Conservation (phyloP, 1,284 basidiomycete species). For the Cystobasidium sp. region DNA sequence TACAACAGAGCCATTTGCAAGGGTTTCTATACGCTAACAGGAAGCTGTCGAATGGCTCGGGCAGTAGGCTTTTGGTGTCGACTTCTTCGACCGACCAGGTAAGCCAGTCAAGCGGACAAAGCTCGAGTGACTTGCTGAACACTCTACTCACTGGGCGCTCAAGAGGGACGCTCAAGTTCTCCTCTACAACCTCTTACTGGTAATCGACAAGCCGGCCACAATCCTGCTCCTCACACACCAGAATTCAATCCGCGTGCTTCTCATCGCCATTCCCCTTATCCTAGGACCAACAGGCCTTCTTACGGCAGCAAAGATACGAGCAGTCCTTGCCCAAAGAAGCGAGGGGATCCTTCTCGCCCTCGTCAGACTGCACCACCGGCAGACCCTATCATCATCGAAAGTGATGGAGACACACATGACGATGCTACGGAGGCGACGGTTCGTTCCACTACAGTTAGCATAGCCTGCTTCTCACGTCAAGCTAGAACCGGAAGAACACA, state of each 20-base stretch:
- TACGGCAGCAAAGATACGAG: too few relatives aligned
- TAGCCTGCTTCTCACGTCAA: neutral
- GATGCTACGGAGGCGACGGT: neutral
- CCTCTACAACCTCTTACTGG: neutral
- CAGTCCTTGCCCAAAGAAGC: too few relatives aligned
- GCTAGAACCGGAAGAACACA: too few relatives aligned
- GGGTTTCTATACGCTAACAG: neutral
- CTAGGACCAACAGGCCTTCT: neutral
- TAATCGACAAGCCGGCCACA: neutral
- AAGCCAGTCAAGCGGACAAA: too few relatives aligned
- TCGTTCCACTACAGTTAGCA: neutral
- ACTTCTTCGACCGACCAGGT: too few relatives aligned
- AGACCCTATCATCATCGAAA: constrained; percentile 5
- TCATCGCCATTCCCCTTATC: constrained; percentile 9
- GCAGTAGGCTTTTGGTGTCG: neutral
- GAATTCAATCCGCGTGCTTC: constrained; percentile 23
- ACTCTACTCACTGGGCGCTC: too few relatives aligned
- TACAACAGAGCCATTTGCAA: constrained; percentile 4
- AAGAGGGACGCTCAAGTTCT: neutral
- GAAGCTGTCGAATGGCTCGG: constrained; percentile 25
- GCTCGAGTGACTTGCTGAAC: too few relatives aligned
- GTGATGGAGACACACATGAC: constrained; percentile 25
- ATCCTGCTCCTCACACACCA: neutral
- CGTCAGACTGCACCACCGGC: constrained; percentile 3
- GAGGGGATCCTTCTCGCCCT: neutral